A percentile compares a stretch with the other conserved stretches of the same genome.
These are phyloP conservation scores for Candida glucosophila DNA, from an alignment of 1,139 yeast genomes.

Conservation along the genomic window DNA sequence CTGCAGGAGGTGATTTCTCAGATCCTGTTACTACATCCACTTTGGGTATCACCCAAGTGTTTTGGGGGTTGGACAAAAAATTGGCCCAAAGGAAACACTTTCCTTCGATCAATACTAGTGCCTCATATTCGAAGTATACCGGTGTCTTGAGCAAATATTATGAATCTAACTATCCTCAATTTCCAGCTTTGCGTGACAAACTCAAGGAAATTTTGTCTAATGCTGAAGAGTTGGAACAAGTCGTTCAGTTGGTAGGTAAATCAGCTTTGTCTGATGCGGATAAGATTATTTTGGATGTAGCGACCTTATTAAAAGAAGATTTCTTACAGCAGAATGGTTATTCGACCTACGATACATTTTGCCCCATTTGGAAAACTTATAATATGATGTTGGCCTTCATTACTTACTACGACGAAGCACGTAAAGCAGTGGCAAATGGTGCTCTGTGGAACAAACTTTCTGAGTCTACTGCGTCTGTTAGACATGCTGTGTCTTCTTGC, in stretches of 20 bases:
- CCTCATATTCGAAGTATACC: slow-evolving; percentile 94
- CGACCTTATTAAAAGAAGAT: slow-evolving; percentile 88
- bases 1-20: slow-evolving; percentile 99
- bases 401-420: slow-evolving; percentile 92
- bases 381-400: slow-evolving; percentile 97
- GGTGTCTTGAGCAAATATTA: slow-evolving; percentile 79
- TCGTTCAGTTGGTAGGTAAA: slow-evolving; percentile 97
- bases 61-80: slow-evolving; percentile 99
- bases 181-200: slow-evolving; percentile 81
- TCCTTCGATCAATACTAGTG: slow-evolving; percentile 96
- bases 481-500: slow-evolving; percentile 88
- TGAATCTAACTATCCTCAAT: slow-evolving; percentile 81
- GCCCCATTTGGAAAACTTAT: slow-evolving; percentile 98
- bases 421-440: slow-evolving; percentile 90
- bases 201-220: slow-evolving; percentile 90
- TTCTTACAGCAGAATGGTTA: slow-evolving; percentile 99
- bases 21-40: slow-evolving; percentile 99
- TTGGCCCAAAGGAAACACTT: slow-evolving; percentile 99
- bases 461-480: slow-evolving; percentile 82
- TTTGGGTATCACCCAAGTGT: slow-evolving; percentile 96
- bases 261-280: slow-evolving; percentile 94
- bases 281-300: slow-evolving; percentile 91
- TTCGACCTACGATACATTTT: slow-evolving; percentile 94
- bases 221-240: slow-evolving; percentile 98
- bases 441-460: slow-evolving; percentile 90